Base-by-base conservation (phyloP, 768 basidiomycete species). In the Coprinopsis sp. region DNA sequence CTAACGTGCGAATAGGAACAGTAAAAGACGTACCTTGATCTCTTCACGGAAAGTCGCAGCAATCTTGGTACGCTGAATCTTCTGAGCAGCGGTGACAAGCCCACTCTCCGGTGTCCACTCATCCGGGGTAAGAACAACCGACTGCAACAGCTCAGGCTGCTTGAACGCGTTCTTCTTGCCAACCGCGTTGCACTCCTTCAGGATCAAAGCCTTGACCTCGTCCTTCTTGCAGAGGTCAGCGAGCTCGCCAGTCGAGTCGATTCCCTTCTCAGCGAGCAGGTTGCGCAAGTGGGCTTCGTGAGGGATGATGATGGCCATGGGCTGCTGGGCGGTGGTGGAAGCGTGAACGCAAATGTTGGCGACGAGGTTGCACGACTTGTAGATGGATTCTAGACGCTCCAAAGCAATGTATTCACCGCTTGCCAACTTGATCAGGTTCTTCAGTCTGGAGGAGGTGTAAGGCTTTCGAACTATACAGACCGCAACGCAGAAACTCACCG, bases 31-130 rank as follows among this genome's bases (percentile, higher is more conserved):
- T 31, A 49, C 63, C 46, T 60, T 54, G 27, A 68, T 68, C 49
- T 66, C 54, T 13, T 55, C 52, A 45, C 54, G 63, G 51, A 68
- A 68, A 28, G 59, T 45, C 54, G 63, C 64, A 7, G 64, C 63
- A 54, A 68, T 66, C 57, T 57, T 64, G 27, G 54, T 49, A 30
- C 67, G 56, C 53, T 68, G 67, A 44, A 68, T 65, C 58, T 68
- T 68, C 54, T 68, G 67, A 8, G 67, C 67, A 42, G 67, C 67
- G 3, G 92, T 94, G 37, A 93, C 81, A 30, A 94, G 72, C 30
- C 90, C 92, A 50, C 63, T 88, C 72, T 94, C 87, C 0, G 92
- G 89, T 5, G 91, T 93, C 92, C 92, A 94, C 66, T 93, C 91
- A 3, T 92, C 87, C 23, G 83, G 59, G 5, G 85, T 84, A 57